phyloP scores from a whole-genome alignment of 2,329 filamentous ascomycete genomes.

The Trichoderma sp. region DNA sequence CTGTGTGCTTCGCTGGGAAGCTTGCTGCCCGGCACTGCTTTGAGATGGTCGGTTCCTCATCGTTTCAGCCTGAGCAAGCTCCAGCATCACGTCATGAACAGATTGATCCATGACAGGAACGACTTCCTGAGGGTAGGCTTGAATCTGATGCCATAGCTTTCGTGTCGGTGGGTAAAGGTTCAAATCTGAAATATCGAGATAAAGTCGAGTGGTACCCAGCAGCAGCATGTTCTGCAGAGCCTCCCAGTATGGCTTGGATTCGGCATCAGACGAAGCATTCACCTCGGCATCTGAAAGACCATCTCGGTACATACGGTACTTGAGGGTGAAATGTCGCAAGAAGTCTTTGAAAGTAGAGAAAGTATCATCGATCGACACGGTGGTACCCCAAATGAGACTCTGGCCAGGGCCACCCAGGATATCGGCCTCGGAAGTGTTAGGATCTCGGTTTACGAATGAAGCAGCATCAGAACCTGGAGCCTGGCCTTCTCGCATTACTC shows the following conservation, averaged over 20 bases:
- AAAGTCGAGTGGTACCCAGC: conserved; percentile 80
- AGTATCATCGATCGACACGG: conserved; percentile 89
- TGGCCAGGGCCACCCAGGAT: conserved; percentile 79
- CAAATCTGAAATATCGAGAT: conserved; percentile 85
- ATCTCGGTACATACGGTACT: conserved; percentile 91
- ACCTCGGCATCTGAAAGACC: conserved; percentile 80
- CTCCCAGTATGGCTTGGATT: conserved; percentile 80
- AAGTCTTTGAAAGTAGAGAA: conserved; percentile 90
- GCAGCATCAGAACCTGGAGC: conserved; percentile 60
- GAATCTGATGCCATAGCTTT: conserved; percentile 94
- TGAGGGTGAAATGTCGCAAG: conserved; percentile 85
- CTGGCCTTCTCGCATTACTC: conserved; percentile 59
- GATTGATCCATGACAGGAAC: conserved; percentile 95
- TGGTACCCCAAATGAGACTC: conserved; percentile 94
- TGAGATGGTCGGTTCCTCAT: conserved; percentile 67
- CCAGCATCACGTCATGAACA: conserved; percentile 90
- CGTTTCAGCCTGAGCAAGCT: conserved; percentile 81
- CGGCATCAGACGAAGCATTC: conserved; percentile 68
- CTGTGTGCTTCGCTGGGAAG: conserved; percentile 51
- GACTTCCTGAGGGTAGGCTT: conserved; percentile 94
- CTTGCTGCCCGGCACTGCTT: conserved; percentile 54
- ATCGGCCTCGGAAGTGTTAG: conserved; percentile 90
- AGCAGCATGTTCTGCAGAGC: conserved; percentile 90
- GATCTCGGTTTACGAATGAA: conserved; percentile 67
- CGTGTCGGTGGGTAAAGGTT: conserved; percentile 90